These are phyloP conservation scores for Orbilia quercus DNA, from an alignment of 2,329 filamentous ascomycete genomes.

Conservation along the genomic window DNA sequence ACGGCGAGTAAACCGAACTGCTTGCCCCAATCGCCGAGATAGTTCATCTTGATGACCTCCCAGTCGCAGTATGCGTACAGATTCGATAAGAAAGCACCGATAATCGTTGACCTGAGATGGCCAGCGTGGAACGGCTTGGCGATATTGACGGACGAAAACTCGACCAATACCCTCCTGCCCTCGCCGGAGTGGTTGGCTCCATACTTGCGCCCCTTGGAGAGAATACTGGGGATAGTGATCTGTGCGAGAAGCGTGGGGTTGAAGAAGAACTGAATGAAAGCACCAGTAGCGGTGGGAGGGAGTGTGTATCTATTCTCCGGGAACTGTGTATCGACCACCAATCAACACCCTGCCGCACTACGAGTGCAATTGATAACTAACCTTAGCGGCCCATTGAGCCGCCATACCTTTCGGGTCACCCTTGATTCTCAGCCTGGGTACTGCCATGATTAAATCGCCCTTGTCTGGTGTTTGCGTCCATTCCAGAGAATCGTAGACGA, in stretches of 20 bases:
- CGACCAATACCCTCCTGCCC: slow-evolving; percentile 76
- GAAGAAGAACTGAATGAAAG: slow-evolving; percentile 84
- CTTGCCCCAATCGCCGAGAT: slow-evolving; percentile 82
- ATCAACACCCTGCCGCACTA: background rate
- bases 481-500: slow-evolving; percentile 79
- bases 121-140: slow-evolving; percentile 83
- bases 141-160: slow-evolving; percentile 88
- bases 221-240: slow-evolving; percentile 76
- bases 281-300: slow-evolving; percentile 74
- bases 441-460: slow-evolving; percentile 81
- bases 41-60: slow-evolving; percentile 78
- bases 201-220: slow-evolving; percentile 71
- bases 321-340: slow-evolving; percentile 67
- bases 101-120: slow-evolving; percentile 80
- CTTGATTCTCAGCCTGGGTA: slow-evolving; percentile 82
- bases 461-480: slow-evolving; percentile 84
- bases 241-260: slow-evolving; percentile 74
- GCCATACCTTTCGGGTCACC: slow-evolving; percentile 74
- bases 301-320: slow-evolving; percentile 79
- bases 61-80: slow-evolving; percentile 76
- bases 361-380: slow-evolving; percentile 60
- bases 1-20: slow-evolving; percentile 77
- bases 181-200: slow-evolving; percentile 73
- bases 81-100: slow-evolving; percentile 78
- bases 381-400: slow-evolving; percentile 72